phyloP scores from a whole-genome alignment of 345 rosid species.

The Cardamine resedifolia region DNA sequence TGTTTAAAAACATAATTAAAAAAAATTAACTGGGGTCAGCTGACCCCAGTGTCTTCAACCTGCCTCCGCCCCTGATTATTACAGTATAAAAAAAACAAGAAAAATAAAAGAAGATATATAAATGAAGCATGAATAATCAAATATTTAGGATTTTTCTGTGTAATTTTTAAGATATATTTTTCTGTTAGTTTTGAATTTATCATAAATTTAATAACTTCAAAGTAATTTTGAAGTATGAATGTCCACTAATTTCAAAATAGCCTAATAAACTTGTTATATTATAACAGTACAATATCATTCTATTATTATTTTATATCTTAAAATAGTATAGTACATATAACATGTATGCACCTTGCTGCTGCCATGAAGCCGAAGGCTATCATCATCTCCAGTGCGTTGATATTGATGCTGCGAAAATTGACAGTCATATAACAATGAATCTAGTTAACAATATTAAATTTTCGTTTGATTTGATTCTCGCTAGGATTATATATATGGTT shows the following conservation, averaged over 20 bases:
- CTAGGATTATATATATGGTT: neutral
- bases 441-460: neutral
- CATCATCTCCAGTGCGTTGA: constrained; percentile 82
- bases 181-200: neutral
- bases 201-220: neutral
- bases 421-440: neutral
- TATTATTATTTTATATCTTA: neutral
- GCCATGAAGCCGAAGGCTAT: constrained; percentile 71
- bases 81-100: neutral
- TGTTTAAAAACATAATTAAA: too few relatives aligned
- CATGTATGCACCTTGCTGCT: constrained; percentile 54
- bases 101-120: neutral
- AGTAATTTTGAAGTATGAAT: neutral
- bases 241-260: neutral
- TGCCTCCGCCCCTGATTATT: too few relatives aligned
- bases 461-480: neutral
- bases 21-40: too few relatives aligned
- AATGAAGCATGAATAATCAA: neutral
- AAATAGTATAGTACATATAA: neutral
- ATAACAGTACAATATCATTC: neutral
- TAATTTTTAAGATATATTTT: too few relatives aligned
- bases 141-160: neutral
- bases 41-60: too few relatives aligned
- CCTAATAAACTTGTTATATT: neutral
- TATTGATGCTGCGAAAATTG: constrained; percentile 54